phyloP scores from a whole-genome alignment of 1,139 yeast genomes.

The Sugiyamaella novakii region DNA sequence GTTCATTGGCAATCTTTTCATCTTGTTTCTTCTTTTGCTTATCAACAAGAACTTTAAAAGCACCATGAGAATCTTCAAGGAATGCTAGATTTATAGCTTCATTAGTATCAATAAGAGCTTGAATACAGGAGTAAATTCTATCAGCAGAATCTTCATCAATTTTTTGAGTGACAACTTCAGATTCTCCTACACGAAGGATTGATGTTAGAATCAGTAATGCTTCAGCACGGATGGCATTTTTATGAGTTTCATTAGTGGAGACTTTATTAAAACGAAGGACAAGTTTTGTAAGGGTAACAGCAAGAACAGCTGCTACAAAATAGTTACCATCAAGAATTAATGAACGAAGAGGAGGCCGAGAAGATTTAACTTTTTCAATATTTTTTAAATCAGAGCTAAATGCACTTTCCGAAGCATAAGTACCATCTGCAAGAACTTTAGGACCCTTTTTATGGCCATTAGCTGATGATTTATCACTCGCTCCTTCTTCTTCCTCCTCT shows the following conservation, averaged over 20 bases:
- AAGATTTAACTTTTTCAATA: slow-evolving; percentile 40
- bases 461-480: slow-evolving; percentile 18
- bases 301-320: slow-evolving; percentile 84
- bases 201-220: slow-evolving; percentile 92
- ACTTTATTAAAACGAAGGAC: slow-evolving; percentile 73
- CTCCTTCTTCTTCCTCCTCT: slow-evolving; percentile 39
- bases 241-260: slow-evolving; percentile 52
- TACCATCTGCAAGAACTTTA: slow-evolving; percentile 93
- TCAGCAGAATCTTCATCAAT: slow-evolving; percentile 96
- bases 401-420: slow-evolving; percentile 96
- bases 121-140: slow-evolving; percentile 82
- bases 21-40: slow-evolving; percentile 58
- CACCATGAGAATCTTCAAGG: slow-evolving; percentile 83
- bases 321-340: slow-evolving; percentile 86
- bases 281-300: slow-evolving; percentile 86
- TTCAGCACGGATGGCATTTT: slow-evolving; percentile 91
- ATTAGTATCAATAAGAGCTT: slow-evolving; percentile 68
- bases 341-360: slow-evolving; percentile 74
- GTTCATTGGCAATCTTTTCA: slow-evolving; percentile 58
- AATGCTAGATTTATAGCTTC: slow-evolving; percentile 67
- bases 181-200: slow-evolving; percentile 84
- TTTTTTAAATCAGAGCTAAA: slow-evolving; percentile 44
- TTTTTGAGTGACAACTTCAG: slow-evolving; percentile 61
- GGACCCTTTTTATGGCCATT: slow-evolving; percentile 58
- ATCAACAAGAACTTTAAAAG: slow-evolving; percentile 66